phyloP scores from a whole-genome alignment of 805 yeast species.

The Schizosaccharomyces japonicus region DNA sequence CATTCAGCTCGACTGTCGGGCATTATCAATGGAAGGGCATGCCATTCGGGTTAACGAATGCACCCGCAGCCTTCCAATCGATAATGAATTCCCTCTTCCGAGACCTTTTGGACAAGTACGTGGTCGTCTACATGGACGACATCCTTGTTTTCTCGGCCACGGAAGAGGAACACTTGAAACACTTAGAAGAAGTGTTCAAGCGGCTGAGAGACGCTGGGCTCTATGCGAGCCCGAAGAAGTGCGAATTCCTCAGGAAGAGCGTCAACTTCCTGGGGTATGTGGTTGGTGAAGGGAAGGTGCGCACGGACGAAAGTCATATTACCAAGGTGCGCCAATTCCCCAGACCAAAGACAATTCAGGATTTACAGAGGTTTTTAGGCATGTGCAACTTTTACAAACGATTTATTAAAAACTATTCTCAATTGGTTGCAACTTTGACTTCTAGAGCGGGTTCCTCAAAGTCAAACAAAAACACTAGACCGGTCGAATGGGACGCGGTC shows the following conservation, averaged over 20 bases:
- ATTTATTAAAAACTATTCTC: background rate
- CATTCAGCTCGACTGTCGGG: background rate
- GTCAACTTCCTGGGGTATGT: background rate
- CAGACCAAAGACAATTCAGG: background rate
- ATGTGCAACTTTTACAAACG: background rate
- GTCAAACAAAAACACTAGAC: background rate
- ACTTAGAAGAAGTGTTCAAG: constrained; percentile 1
- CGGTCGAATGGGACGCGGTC: background rate
- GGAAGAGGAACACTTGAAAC: constrained; percentile 8
- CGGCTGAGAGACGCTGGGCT: background rate
- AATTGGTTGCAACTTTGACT: background rate
- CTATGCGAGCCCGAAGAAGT: constrained; percentile 5
- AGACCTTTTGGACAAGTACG: constrained; percentile 6
- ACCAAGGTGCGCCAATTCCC: background rate
- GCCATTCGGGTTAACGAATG: constrained; percentile 15
- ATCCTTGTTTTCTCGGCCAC: constrained; percentile 9
- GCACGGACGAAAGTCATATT: background rate
- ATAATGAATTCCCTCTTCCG: constrained; percentile 7
- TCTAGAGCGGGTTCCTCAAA: background rate
- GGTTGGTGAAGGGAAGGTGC: constrained; percentile 6
- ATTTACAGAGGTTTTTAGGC: background rate
- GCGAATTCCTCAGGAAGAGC: background rate
- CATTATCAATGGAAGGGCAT: constrained; percentile 12
- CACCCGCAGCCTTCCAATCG: constrained; percentile 14
- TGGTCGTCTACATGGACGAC: constrained; percentile 12